Evolutionary conservation across 2,329 filamentous ascomycete species (phyloP).

Genomic region (Nothopassalora personata): DNA sequence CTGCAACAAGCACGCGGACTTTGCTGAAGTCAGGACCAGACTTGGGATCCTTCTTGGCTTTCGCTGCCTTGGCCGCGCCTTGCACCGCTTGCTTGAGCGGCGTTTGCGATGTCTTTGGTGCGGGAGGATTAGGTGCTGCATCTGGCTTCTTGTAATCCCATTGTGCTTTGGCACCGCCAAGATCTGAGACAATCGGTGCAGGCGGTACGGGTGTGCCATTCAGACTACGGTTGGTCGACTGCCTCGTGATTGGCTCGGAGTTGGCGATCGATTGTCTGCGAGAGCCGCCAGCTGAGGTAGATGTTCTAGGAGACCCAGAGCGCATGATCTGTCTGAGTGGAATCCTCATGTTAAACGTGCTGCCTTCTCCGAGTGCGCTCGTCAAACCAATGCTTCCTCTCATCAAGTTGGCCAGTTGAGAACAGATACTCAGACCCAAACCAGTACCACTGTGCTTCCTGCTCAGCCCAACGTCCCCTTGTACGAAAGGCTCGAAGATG

Average conservation of each 20-base stretch:
- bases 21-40: conserved; percentile 45
- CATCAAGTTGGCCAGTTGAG: conserved; percentile 79
- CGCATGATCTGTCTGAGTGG: conserved; percentile 65
- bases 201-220: neutral
- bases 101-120: conserved; percentile 1
- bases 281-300: conserved; percentile 2
- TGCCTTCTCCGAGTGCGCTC: conserved; percentile 68
- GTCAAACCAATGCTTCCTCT: conserved; percentile 66
- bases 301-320: neutral
- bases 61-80: conserved; percentile 47
- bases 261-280: conserved; percentile 3
- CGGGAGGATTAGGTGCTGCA: neutral
- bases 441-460: conserved; percentile 89
- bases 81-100: conserved; percentile 35
- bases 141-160: conserved; percentile 1
- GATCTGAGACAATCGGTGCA: neutral
- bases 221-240: neutral
- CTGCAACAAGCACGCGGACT: conserved; percentile 78
- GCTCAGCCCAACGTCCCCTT: conserved; percentile 82
- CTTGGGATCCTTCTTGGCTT: conserved; percentile 52
- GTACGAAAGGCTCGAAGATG: conserved; percentile 91
- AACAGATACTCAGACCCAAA: conserved; percentile 80
- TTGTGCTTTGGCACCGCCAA: neutral
- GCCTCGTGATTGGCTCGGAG: neutral
- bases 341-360: conserved; percentile 75